These are phyloP conservation scores for Populus hybrid DNA, from an alignment of 441 rosid species.

Conservation along the genomic window DNA sequence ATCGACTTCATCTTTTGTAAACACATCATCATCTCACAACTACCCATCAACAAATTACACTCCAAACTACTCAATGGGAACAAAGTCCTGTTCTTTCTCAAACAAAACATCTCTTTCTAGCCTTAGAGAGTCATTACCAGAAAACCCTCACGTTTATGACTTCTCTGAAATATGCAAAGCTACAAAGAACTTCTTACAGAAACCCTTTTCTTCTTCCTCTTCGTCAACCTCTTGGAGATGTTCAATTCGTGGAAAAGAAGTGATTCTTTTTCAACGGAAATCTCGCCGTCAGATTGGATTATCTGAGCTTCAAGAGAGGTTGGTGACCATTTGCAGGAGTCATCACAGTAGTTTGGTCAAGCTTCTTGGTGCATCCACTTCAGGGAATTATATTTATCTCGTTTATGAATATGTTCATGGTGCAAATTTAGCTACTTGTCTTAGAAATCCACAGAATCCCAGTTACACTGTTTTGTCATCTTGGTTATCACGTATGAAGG, in stretches of 20 bases:
- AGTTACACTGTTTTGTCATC: constrained; percentile 61
- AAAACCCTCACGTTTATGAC: constrained; percentile 46
- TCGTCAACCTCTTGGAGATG: constrained; percentile 77
- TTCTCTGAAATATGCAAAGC: constrained; percentile 66
- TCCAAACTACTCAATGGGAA: constrained; percentile 3
- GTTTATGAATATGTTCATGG: constrained; percentile 64
- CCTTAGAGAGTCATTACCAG: background rate
- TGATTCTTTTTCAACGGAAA: constrained; percentile 59
- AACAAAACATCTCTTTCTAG: constrained; percentile 13
- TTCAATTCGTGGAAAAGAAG: constrained; percentile 53
- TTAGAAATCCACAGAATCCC: constrained; percentile 57
- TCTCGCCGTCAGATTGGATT: constrained; percentile 40
- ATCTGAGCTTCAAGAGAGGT: constrained; percentile 44
- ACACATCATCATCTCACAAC: constrained; percentile 18
- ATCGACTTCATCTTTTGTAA: background rate
- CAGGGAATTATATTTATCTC: constrained; percentile 59
- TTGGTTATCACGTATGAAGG: constrained; percentile 73
- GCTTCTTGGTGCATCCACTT: constrained; percentile 65
- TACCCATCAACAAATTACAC: background rate
- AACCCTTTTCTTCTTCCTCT: constrained; percentile 53
- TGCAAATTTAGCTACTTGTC: constrained; percentile 55
- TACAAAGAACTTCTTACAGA: constrained; percentile 72
- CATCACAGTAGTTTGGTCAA: constrained; percentile 67
- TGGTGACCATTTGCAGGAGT: constrained; percentile 58
- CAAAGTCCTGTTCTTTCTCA: constrained; percentile 15